A percentile compares a stretch with the other conserved stretches of the same genome.
Conservation (phyloP, 1,284 basidiomycete species). For the Microbotryomycetes sp. region DNA sequence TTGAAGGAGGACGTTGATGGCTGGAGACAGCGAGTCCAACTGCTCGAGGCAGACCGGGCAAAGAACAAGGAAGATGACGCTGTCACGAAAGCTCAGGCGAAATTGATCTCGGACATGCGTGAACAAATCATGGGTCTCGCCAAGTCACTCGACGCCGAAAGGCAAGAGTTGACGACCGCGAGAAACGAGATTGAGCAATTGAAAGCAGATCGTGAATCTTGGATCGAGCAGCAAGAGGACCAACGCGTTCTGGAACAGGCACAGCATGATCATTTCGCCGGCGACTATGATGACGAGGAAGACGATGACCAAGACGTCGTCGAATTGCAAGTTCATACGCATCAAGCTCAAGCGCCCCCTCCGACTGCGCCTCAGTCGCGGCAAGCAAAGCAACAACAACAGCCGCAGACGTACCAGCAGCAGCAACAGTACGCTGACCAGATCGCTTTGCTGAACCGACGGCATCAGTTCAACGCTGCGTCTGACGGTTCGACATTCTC, state of each 20-base stretch:
- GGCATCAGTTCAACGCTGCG: conserved; percentile 20
- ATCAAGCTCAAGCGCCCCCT: no score
- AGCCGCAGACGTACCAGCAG: conserved; percentile 13
- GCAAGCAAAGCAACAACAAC: conserved; percentile 13
- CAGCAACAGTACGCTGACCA: conserved; percentile 9
- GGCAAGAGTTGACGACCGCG: conserved; percentile 30
- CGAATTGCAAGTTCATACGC: not conserved
- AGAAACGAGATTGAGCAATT: conserved; percentile 24
- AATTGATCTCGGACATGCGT: conserved; percentile 38
- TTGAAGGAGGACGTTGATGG: conserved; percentile 37
- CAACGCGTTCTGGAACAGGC: conserved; percentile 2
- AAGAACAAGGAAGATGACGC: conserved; percentile 33
- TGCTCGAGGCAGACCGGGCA: conserved; percentile 30
- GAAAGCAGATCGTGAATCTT: conserved; percentile 17
- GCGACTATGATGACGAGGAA: not conserved
- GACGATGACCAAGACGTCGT: conserved; percentile 1
- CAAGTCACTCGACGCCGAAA: conserved; percentile 36
- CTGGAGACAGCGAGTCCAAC: conserved; percentile 32
- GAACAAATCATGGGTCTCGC: conserved; percentile 38
- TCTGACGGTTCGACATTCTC: conserved; percentile 33
- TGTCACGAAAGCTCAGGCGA: conserved; percentile 36
- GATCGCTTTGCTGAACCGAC: not conserved
- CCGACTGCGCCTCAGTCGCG: conserved; percentile 8
- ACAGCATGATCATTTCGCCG: conserved; percentile 10
- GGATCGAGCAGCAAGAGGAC: not conserved